Evolutionary conservation across 768 basidiomycete species (phyloP).

Genomic region (Amyloporia xantha): DNA sequence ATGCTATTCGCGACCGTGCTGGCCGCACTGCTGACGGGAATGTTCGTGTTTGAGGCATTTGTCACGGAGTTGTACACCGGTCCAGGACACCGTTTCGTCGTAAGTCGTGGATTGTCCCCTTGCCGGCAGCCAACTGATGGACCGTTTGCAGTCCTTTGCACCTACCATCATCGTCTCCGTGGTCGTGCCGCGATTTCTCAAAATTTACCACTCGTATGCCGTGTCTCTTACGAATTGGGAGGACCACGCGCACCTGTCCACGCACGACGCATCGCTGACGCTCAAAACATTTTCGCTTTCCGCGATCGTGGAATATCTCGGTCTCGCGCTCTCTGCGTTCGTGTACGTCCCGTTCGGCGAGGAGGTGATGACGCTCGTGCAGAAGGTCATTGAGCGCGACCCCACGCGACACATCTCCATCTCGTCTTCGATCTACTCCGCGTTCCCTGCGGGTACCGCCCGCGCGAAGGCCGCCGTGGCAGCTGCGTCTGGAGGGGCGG

Average conservation of each 20-base stretch:
- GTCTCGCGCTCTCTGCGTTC: conserved; percentile 89
- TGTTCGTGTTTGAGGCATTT: conserved; percentile 88
- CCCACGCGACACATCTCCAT: background rate
- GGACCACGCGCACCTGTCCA: conserved; percentile 79
- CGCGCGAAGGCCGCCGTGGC: conserved; percentile 20
- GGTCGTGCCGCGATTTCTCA: conserved; percentile 75
- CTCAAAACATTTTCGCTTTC: conserved; percentile 88
- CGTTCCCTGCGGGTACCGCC: conserved; percentile 16
- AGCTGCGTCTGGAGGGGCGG: conserved; percentile 24
- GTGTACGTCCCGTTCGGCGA: conserved; percentile 94
- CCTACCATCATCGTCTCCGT: conserved; percentile 82
- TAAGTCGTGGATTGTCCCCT: no score
- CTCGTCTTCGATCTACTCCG: conserved; percentile 10
- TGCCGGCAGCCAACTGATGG: no score
- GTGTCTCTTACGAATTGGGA: conserved; percentile 78
- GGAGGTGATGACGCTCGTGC: conserved; percentile 60
- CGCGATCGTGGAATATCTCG: conserved; percentile 85
- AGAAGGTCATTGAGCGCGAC: conserved; percentile 20
- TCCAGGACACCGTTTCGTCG: conserved; percentile 71
- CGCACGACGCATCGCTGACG: conserved; percentile 73
- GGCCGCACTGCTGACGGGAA: conserved; percentile 64
- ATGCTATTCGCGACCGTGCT: conserved; percentile 65
- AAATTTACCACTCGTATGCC: conserved; percentile 64
- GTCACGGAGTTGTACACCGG: conserved; percentile 86
- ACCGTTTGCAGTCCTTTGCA: conserved; percentile 70